Base-by-base conservation (phyloP, 331 rosid species). In the Arachis monticola region DNA sequence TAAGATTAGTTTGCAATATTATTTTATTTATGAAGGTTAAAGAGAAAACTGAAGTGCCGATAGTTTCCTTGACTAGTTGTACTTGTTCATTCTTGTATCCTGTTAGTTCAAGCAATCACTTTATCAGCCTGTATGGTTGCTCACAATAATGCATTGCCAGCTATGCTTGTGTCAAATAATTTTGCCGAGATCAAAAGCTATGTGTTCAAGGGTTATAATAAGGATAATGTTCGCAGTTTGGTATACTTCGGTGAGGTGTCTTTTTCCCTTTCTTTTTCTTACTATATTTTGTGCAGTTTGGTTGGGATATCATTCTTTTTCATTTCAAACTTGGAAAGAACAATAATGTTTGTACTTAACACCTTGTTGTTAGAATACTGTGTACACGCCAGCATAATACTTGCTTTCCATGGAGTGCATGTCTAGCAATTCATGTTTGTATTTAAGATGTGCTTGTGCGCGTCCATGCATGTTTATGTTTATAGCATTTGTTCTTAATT, bases 21-120 rank as follows among this genome's bases (percentile, higher is more conserved):
- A 40, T 65, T 45, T 78, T 48, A 41, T 58, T 2, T 46, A 48
- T 58, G 17, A 65, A 57, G 75, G 6, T 7, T 31, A 46, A 14
- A 42, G 67, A 56, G 31, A 47, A 67, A 58, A 52, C 38, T n/a
- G 10, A 32, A 46, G 7, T 8, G 51, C 45, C 27, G 61, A 79
- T 75, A 64, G 84, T 67, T 71, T 87, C 97, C 93, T 85, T 91
- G 70, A 91, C 97, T 47, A 56, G 64, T 14, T 64, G 5, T 83
- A 91, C 89, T 91, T 77, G 79, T 85, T 85, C 96, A 91, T 87
- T 85, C 96, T 41, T 88, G 88, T 57, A 75, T 91, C 81, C 82
- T 91, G 53, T 82, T 91, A 88, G 96, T 88, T 85, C 96, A 91
- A 87, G 96, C 96, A 51, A 91, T 88, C 58, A 88, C 96, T 78